Percentiles rank a stretch among this genome's conserved stretches.
These are phyloP conservation scores for Gossypium aridum DNA, from an alignment of 441 rosid species.

Conservation along the genomic window DNA sequence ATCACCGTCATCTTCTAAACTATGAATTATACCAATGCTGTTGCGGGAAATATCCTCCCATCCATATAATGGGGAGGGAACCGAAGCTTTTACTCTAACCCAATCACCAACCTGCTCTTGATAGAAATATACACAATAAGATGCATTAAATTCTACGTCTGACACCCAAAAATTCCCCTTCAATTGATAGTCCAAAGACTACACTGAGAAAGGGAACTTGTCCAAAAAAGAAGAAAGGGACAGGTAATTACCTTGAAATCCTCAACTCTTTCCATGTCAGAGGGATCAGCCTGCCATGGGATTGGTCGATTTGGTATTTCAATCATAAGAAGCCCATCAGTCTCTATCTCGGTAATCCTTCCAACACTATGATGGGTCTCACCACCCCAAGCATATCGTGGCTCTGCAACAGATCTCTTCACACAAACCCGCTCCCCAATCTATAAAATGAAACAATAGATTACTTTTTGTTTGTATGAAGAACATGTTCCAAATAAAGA, in stretches of 20 bases:
- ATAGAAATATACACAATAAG: slow-evolving; percentile 9
- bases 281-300: slow-evolving; percentile 98
- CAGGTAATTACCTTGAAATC: slow-evolving; percentile 72
- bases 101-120: slow-evolving; percentile 86
- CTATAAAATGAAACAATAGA: slow-evolving; percentile 36
- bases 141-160: neutral
- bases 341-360: slow-evolving; percentile 83
- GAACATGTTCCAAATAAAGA: neutral
- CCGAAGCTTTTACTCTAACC: slow-evolving; percentile 94
- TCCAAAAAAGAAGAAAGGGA: neutral
- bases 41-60: slow-evolving; percentile 89
- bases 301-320: slow-evolving; percentile 89
- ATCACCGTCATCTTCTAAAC: slow-evolving; percentile 96
- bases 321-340: slow-evolving; percentile 87
- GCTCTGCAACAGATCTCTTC: slow-evolving; percentile 98
- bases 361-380: slow-evolving; percentile 99
- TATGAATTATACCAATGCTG: slow-evolving; percentile 86
- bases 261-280: slow-evolving; percentile 98
- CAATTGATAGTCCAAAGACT: neutral
- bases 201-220: neutral
- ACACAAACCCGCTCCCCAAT: slow-evolving; percentile 92
- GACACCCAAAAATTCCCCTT: neutral
- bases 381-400: slow-evolving; percentile 99
- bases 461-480: slow-evolving; percentile 6
- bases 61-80: slow-evolving; percentile 92